A percentile compares a stretch with the other conserved stretches of the same genome.
Conservation (phyloP, 441 rosid species). For the Brassica balearica region DNA sequence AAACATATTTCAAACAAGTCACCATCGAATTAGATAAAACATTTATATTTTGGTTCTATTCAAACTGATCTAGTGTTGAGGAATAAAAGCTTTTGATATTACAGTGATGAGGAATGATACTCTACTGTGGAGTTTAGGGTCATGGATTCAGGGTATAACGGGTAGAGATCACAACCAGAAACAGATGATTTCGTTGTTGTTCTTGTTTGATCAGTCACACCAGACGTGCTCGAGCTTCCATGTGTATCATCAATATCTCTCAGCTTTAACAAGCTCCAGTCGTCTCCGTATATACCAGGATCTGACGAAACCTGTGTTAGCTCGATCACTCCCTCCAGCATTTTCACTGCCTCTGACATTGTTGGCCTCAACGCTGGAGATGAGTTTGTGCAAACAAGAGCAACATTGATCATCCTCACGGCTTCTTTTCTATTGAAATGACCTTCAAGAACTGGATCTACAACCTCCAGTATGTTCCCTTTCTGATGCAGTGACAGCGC, state of each 20-base stretch:
- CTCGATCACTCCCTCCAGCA: neutral
- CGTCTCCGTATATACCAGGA: neutral
- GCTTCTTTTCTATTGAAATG: neutral
- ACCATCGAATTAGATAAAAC: too few relatives aligned
- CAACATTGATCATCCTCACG: conserved; percentile 1
- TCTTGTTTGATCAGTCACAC: neutral
- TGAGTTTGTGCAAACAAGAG: conserved; percentile 1
- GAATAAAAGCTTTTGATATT: neutral
- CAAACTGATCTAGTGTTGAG: too few relatives aligned
- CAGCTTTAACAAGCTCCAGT: neutral
- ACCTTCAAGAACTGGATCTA: neutral
- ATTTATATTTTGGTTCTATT: too few relatives aligned
- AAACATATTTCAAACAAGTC: too few relatives aligned
- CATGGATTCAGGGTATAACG: neutral
- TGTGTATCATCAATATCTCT: neutral
- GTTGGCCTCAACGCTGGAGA: neutral
- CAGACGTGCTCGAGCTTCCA: neutral
- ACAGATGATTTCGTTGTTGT: neutral
- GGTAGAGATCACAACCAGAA: conserved; percentile 1
- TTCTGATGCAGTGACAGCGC: neutral
- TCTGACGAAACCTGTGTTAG: neutral
- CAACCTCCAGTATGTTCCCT: neutral
- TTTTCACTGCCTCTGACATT: neutral
- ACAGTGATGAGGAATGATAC: neutral
- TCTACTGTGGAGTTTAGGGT: neutral